A percentile compares a stretch with the other conserved stretches of the same genome.
Evolutionary conservation across 2,329 filamentous ascomycete genomes (phyloP).

Genomic region (Colletotrichum lini): DNA sequence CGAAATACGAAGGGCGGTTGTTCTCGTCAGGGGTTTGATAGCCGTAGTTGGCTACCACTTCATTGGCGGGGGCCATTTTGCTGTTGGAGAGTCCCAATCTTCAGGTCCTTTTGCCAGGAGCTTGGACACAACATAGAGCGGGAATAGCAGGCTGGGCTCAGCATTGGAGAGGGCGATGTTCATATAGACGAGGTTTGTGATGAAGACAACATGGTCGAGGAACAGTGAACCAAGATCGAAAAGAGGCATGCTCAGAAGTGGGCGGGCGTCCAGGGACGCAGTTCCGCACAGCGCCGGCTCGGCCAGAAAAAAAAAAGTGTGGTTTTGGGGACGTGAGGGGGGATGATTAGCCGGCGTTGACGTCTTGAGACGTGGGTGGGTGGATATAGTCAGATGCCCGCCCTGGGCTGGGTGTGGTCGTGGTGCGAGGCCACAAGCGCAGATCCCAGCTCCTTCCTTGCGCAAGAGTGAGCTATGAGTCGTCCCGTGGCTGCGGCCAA

Average conservation of each 20-base stretch:
- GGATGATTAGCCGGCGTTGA: constrained; percentile 24
- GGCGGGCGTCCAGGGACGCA: constrained; percentile 32
- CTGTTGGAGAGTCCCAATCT: constrained; percentile 57
- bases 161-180: constrained; percentile 65
- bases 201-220: constrained; percentile 66
- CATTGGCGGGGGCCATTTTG: constrained; percentile 53
- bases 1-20: constrained; percentile 49
- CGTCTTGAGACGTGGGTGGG: constrained; percentile 25
- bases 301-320: constrained; percentile 11
- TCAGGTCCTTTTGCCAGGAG: constrained; percentile 64
- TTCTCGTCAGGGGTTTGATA: constrained; percentile 58
- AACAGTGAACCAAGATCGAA: constrained; percentile 66
- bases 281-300: constrained; percentile 21
- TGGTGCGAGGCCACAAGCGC: constrained; percentile 23
- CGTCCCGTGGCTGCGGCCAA: constrained; percentile 32
- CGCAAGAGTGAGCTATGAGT: constrained; percentile 25
- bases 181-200: constrained; percentile 68
- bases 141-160: constrained; percentile 62
- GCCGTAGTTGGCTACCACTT: constrained; percentile 50
- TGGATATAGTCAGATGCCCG: constrained; percentile 41
- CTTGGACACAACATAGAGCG: constrained; percentile 64
- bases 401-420: constrained; percentile 17
- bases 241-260: constrained; percentile 61
- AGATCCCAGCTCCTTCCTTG: constrained; percentile 38
- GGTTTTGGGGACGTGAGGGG: constrained; percentile 26